Base-by-base conservation (phyloP, 768 basidiomycete genomes). In the Mycena filopes region DNA sequence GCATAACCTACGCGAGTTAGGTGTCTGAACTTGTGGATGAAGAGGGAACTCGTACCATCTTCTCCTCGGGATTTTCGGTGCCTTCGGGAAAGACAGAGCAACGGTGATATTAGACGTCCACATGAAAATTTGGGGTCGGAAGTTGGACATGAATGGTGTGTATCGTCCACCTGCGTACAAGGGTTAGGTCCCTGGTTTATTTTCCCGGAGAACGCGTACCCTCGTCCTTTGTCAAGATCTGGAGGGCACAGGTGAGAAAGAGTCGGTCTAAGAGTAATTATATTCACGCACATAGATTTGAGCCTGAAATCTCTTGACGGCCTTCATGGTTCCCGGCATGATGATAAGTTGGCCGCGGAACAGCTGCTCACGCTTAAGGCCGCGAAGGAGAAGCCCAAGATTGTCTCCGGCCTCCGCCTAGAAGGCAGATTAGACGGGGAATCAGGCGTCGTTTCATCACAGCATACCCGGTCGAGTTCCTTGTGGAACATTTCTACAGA, bases 401-500 rank as follows among this genome's bases (percentile, higher is more conserved):
- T 99, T 99, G 81, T 99, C 98, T 72, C 98, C 98, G 66, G 98
- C 97, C 79, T 99, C 94, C 64, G 94, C 96, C 90, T 93, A 61
- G 46, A 21, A 42, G 29, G n/a, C n/a, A 51, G 29, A 49, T 46
- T 25, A 67, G 47, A 38, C 23, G 28, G 25, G 9, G 28, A 43
- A 56, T 21, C 18, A 15, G 15, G 36, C 11, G 16, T 23, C 28
- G 36, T 13, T 13, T 26, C 46, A 63, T 26, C 55, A 41, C n/a
- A 20, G 71, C 85, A 43, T 78, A 91, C 93, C 60, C 96, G 89
- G 40, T 99, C 98, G 59, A 99, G 88, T 81, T 99, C 98, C 84
- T 98, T 98, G 86, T 98, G 97, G 90, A 99, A 99, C 95, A 98
- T 98, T 81, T 98, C 97, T 96, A 70, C 20, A n/a, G 40, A 55